Percentiles rank a stretch among this genome's conserved stretches.
These are phyloP conservation scores for Verbena officinalis DNA, from an alignment of 257 asterid genomes.

Conservation along the genomic window DNA sequence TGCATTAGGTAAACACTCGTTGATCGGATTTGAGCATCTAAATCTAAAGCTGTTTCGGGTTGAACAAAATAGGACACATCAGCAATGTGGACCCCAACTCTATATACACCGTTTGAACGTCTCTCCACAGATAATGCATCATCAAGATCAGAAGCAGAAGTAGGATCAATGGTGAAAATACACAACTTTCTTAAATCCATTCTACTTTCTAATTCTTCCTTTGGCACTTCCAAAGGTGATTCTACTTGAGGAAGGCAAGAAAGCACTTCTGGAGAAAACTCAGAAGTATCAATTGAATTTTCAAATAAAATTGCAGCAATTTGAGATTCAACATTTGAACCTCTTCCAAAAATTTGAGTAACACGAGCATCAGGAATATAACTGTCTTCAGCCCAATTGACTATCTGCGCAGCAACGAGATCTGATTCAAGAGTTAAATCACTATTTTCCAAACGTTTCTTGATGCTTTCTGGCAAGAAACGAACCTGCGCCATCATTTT, in stretches of 20 bases:
- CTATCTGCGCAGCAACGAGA: slow-evolving; percentile 71
- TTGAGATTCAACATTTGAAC: slow-evolving; percentile 73
- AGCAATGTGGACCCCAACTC: slow-evolving; percentile 92
- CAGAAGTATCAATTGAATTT: slow-evolving; percentile 69
- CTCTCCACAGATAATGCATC: slow-evolving; percentile 82
- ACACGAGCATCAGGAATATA: slow-evolving; percentile 67
- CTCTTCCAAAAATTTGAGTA: slow-evolving; percentile 66
- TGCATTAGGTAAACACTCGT: slow-evolving; percentile 52
- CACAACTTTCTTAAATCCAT: slow-evolving; percentile 68
- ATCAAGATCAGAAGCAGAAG: slow-evolving; percentile 81
- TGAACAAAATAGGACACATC: slow-evolving; percentile 81
- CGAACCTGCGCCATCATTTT: slow-evolving; percentile 64
- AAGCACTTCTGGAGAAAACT: slow-evolving; percentile 61
- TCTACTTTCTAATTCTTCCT: slow-evolving; percentile 56
- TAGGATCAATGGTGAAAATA: slow-evolving; percentile 83
- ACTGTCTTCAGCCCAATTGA: slow-evolving; percentile 77
- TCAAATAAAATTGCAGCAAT: slow-evolving; percentile 84
- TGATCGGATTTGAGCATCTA: slow-evolving; percentile 59
- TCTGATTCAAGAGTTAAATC: slow-evolving; percentile 71
- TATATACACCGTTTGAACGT: slow-evolving; percentile 48
- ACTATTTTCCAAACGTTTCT: slow-evolving; percentile 61
- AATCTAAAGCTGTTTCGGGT: slow-evolving; percentile 76
- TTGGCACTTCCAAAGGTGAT: slow-evolving; percentile 77
- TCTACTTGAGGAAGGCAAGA: slow-evolving; percentile 61
- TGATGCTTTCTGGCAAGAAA: slow-evolving; percentile 57